Evolutionary conservation across 352 stramenopile species (phyloP).

Genomic region (Blastocystis sp.): DNA sequence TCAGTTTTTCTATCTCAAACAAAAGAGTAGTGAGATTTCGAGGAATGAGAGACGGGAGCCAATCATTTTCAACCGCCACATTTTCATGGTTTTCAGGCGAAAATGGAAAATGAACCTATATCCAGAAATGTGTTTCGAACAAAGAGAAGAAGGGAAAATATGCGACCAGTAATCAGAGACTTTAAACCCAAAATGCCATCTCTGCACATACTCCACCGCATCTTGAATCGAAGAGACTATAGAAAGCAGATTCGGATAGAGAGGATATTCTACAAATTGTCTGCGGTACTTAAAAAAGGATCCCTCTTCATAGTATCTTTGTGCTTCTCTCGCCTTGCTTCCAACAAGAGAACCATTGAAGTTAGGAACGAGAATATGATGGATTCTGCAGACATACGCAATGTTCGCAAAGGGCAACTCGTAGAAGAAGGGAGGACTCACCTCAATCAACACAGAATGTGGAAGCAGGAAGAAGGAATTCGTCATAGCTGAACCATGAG

Average conservation of each 20-base stretch:
- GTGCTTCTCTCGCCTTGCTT: not conserved
- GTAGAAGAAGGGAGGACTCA: slow-evolving; percentile 36
- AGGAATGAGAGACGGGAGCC: slow-evolving; percentile 44
- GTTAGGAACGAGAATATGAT: slow-evolving; percentile 22
- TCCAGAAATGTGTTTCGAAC: too few species aligned
- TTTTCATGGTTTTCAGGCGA: not conserved
- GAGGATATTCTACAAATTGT: not conserved
- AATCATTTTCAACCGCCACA: slow-evolving; percentile 34
- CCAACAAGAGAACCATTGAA: not conserved
- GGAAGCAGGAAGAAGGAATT: slow-evolving; percentile 31
- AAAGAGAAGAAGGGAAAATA: not conserved
- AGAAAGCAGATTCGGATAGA: not conserved
- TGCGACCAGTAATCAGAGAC: slow-evolving; percentile 21
- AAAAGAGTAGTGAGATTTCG: not conserved
- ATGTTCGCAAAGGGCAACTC: slow-evolving; percentile 44
- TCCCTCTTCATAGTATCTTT: not conserved
- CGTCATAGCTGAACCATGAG: not conserved
- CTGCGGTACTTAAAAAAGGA: not conserved
- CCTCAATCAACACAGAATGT: slow-evolving; percentile 6
- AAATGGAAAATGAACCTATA: too few species aligned
- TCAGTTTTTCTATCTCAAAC: not conserved
- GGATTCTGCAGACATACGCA: not conserved
- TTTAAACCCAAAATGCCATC: not conserved
- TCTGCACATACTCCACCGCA: not conserved
- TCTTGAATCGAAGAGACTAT: not conserved